Evolutionary conservation across 2,329 filamentous ascomycete species (phyloP).

Genomic region (Monosporascus sp.): DNA sequence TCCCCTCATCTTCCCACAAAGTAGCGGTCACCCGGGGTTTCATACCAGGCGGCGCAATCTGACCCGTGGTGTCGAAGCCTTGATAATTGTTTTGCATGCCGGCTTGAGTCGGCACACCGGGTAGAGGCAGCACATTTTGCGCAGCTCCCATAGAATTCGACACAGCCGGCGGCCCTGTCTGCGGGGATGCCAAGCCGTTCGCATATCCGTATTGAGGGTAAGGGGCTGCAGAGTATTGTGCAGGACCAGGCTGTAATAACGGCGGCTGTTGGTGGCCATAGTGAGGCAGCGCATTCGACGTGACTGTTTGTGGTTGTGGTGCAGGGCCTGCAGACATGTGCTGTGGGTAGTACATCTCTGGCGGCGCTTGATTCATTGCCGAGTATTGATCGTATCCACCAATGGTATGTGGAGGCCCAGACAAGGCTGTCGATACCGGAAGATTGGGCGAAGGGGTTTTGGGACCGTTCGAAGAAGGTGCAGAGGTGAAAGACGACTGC

Average conservation of each 20-base stretch:
- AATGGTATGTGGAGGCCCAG: conserved; percentile 34
- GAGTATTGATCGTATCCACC: conserved; percentile 39
- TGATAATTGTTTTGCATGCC: conserved; percentile 54
- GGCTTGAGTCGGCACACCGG: conserved; percentile 48
- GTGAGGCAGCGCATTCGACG: conserved; percentile 66
- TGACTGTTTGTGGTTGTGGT: conserved; percentile 70
- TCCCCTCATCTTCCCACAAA: conserved; percentile 97
- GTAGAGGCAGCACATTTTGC: conserved; percentile 65
- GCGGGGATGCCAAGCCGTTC: conserved; percentile 77
- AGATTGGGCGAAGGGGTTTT: conserved; percentile 75
- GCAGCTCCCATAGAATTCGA: conserved; percentile 61
- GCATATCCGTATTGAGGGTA: conserved; percentile 69
- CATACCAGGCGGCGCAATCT: conserved; percentile 86
- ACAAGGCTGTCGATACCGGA: conserved; percentile 42
- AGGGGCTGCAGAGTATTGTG: conserved; percentile 60
- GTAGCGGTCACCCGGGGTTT: conserved; percentile 96
- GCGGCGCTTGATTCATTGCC: conserved; percentile 76
- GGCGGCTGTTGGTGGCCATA: conserved; percentile 77
- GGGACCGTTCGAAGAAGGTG: conserved; percentile 55
- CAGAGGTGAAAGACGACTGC: conserved; percentile 50
- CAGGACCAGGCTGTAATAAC: conserved; percentile 66
- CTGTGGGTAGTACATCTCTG: conserved; percentile 79
- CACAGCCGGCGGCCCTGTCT: conserved; percentile 57
- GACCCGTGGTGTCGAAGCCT: conserved; percentile 78
- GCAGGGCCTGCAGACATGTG: conserved; percentile 76